Percentiles rank a stretch among this genome's conserved stretches.
phyloP scores from a whole-genome alignment of 2,329 filamentous ascomycete genomes.

The Fonsecaea multimorphosa region DNA sequence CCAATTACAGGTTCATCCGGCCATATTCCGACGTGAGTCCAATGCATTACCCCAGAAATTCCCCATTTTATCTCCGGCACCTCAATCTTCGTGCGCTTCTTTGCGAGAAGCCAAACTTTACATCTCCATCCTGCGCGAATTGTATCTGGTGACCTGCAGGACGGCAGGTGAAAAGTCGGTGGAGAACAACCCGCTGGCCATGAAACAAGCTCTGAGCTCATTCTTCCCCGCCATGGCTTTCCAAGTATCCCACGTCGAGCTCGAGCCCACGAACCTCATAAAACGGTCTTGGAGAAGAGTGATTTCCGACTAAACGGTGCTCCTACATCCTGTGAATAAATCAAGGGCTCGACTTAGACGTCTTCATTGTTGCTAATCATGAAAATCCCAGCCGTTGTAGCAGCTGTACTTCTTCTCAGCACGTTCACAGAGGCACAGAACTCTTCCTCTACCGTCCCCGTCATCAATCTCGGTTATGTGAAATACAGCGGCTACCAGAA shows the following conservation, averaged over 20 bases:
- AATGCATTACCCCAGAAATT: constrained; percentile 20
- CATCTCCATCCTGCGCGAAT: neutral
- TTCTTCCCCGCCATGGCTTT: constrained; percentile 9
- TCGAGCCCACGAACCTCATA: neutral
- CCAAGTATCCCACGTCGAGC: neutral
- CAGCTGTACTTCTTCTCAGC: neutral
- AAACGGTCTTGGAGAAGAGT: constrained; percentile 1
- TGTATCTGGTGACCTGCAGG: constrained; percentile 7
- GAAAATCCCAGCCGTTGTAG: neutral
- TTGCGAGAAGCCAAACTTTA: constrained; percentile 1
- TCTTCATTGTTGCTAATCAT: too few species aligned
- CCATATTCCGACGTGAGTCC: constrained; percentile 12
- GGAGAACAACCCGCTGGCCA: neutral
- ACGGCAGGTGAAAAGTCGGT: constrained; percentile 9
- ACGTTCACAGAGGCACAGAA: constrained; percentile 7
- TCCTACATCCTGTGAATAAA: too few species aligned
- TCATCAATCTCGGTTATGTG: constrained; percentile 27
- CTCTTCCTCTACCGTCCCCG: constrained; percentile 16
- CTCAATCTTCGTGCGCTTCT: neutral
- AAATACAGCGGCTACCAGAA: constrained; percentile 27
- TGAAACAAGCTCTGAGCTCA: constrained; percentile 9
- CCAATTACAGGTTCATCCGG: constrained; percentile 9
- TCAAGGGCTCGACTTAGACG: too few species aligned
- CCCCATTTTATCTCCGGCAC: neutral
- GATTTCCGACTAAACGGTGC: neutral